A percentile compares a stretch with the other conserved stretches of the same genome.
These are phyloP conservation scores for Nadsonia fulvescens DNA, from an alignment of 805 yeast species.

Conservation along the genomic window DNA sequence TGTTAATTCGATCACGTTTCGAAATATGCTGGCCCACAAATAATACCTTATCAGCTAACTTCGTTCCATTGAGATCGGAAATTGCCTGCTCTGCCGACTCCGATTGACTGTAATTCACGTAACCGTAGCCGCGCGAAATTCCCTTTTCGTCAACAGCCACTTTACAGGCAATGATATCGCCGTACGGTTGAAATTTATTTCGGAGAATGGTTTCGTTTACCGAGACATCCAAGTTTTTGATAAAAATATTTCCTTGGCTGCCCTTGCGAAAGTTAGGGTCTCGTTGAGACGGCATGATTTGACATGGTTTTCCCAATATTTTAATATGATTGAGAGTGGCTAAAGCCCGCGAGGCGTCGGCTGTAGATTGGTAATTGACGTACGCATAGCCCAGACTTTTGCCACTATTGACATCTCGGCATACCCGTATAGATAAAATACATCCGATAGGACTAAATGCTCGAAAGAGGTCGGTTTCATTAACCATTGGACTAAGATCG, in stretches of 20 bases:
- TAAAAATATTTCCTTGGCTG: constrained; percentile 38
- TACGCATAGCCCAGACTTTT: constrained; percentile 83
- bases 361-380: constrained; percentile 60
- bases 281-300: constrained; percentile 91
- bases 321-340: constrained; percentile 66
- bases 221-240: constrained; percentile 36
- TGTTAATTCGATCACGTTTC: constrained; percentile 37
- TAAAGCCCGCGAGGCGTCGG: constrained; percentile 69
- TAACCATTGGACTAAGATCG: constrained; percentile 57
- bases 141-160: constrained; percentile 30
- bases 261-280: constrained; percentile 73
- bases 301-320: constrained; percentile 71
- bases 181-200: constrained; percentile 34
- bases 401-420: constrained; percentile 79
- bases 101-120: constrained; percentile 41
- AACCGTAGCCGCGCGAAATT: constrained; percentile 38
- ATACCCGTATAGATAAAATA: constrained; percentile 74
- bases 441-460: constrained; percentile 58
- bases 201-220: constrained; percentile 33
- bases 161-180: constrained; percentile 31
- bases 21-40: constrained; percentile 50
- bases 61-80: constrained; percentile 29
- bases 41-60: constrained; percentile 11
- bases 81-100: constrained; percentile 49
- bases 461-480: constrained; percentile 45